Evolutionary conservation across 2,329 filamentous ascomycete species (phyloP).

Genomic region (Pyricularia sp.): DNA sequence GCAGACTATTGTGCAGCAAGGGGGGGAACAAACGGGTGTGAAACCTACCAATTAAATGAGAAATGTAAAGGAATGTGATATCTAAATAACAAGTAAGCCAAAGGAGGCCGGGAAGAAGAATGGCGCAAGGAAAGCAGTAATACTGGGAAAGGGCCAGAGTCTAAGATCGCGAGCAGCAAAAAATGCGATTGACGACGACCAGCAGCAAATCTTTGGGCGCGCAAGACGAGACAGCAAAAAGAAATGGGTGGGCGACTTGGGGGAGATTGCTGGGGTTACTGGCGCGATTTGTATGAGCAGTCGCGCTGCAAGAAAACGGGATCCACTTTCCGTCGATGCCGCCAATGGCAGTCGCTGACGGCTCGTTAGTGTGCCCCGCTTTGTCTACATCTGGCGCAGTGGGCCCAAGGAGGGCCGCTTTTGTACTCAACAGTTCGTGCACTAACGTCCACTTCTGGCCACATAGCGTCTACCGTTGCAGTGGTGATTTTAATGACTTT

Average conservation of each 20-base stretch:
- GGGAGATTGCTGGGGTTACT: conserved; percentile 2
- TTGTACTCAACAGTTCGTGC: neutral
- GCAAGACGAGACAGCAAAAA: neutral
- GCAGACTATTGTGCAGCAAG: neutral
- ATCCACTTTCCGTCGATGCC: neutral
- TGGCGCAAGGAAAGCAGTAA: neutral
- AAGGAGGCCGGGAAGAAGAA: neutral
- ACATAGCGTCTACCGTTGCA: neutral
- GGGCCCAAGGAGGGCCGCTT: neutral
- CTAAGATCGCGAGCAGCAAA: neutral
- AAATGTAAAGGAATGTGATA: neutral
- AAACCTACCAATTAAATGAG: conserved; percentile 2
- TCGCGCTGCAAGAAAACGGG: neutral
- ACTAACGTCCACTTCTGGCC: neutral
- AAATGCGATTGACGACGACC: neutral
- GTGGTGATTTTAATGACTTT: neutral
- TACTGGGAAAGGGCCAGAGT: neutral
- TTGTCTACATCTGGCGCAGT: neutral
- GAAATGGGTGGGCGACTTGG: neutral
- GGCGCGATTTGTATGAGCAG: neutral
- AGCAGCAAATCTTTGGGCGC: neutral
- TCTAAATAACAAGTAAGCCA: neutral
- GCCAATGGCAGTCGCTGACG: neutral
- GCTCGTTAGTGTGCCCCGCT: neutral
- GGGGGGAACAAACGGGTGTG: neutral